A percentile compares a stretch with the other conserved stretches of the same genome.
phyloP scores from a whole-genome alignment of 768 basidiomycete species.

The Psilocybe sp. region DNA sequence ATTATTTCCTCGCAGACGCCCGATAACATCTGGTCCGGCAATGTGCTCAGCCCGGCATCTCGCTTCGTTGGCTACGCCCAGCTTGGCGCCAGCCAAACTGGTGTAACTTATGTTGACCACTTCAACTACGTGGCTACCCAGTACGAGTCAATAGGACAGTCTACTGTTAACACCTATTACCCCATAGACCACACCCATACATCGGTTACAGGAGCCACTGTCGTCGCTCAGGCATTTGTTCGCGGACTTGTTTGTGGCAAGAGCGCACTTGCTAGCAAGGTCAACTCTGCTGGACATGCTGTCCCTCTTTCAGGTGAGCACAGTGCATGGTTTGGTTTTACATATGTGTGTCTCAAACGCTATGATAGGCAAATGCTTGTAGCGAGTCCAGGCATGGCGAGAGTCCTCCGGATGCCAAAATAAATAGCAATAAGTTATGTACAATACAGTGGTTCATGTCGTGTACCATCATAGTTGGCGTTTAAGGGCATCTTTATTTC shows the following conservation, averaged over 20 bases:
- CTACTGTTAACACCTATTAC: conserved; percentile 35
- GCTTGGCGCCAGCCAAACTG: conserved; percentile 31
- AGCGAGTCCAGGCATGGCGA: not conserved
- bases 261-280: conserved; percentile 28
- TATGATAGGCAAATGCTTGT: conserved; percentile 1
- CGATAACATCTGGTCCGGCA: conserved; percentile 38
- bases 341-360: not conserved
- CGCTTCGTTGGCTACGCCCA: conserved; percentile 46
- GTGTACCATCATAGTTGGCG: no score
- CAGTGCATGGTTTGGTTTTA: not conserved
- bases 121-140: conserved; percentile 42
- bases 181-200: conserved; percentile 50
- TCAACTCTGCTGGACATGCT: conserved; percentile 33
- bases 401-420: not conserved
- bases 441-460: no score
- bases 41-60: conserved; percentile 30
- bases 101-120: conserved; percentile 43
- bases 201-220: conserved; percentile 37
- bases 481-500: no score
- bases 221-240: conserved; percentile 47
- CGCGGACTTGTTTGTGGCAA: conserved; percentile 39
- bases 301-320: conserved; percentile 30
- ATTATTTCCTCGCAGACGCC: conserved; percentile 50
- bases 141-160: conserved; percentile 37
- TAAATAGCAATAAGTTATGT: no score